Evolutionary conservation across 805 yeast species (phyloP).

Genomic region (Cyberlindnera japonica): DNA sequence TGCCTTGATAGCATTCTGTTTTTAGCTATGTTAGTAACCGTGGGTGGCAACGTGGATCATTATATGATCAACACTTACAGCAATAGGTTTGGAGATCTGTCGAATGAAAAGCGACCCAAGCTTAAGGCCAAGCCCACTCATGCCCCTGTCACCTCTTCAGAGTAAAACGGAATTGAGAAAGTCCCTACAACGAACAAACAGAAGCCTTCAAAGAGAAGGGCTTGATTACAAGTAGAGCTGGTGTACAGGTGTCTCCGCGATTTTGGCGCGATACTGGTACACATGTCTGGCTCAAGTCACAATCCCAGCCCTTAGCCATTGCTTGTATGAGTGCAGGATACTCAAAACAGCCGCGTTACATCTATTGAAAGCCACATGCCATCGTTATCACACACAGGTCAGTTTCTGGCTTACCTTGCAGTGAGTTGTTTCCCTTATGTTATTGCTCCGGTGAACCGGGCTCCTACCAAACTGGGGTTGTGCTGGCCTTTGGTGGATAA

Average conservation of each 20-base stretch:
- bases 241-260: too few relatives aligned
- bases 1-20: slow-evolving; percentile 53
- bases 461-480: too few relatives aligned
- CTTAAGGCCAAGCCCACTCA: slow-evolving; percentile 79
- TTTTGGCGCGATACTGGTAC: too few relatives aligned
- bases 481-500: too few relatives aligned
- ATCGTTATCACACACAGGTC: slow-evolving; percentile 15
- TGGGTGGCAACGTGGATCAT: background rate
- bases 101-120: slow-evolving; percentile 66
- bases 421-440: slow-evolving; percentile 6
- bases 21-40: background rate
- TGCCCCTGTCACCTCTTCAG: slow-evolving; percentile 21
- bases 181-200: too few relatives aligned
- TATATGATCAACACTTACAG: slow-evolving; percentile 29
- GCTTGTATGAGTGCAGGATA: too few relatives aligned
- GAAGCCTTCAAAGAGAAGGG: too few relatives aligned
- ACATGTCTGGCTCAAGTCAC: too few relatives aligned
- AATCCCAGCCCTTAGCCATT: too few relatives aligned
- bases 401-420: slow-evolving; percentile 17
- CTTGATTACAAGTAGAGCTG: too few relatives aligned
- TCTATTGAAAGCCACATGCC: slow-evolving; percentile 6
- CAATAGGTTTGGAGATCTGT: slow-evolving; percentile 77
- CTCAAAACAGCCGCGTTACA: too few relatives aligned
- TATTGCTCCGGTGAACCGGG: too few relatives aligned
- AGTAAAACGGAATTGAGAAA: background rate